Base-by-base conservation (phyloP, 139 green algal species). In the Chlorella sp. region DNA sequence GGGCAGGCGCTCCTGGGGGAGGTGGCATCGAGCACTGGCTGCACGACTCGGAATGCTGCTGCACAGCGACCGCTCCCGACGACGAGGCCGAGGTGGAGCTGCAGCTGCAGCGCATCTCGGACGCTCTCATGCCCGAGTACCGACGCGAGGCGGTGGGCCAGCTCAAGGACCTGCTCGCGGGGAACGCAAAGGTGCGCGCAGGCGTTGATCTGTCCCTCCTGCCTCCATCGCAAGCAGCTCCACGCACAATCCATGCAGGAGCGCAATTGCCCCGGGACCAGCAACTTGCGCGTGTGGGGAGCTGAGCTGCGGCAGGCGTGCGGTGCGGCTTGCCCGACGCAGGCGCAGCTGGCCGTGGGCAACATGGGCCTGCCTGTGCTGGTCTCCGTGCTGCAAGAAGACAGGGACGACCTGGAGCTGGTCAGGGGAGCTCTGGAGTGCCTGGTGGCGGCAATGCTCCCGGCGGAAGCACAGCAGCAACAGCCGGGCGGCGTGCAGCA, bases 361-460 rank as follows among this genome's bases (percentile, higher is more conserved):
- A 63, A 65, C 32, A 90, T 91, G 76, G 92, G 91, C 20, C 62
- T 96, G 24, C 88, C 90, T 0, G 77, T 92, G 30, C 74, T 96
- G 22, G 75, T 88, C 17, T 69, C 70, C 2, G 80, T 92, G 34
- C 71, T 97, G 65, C 67, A 72, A 10, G 90, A 94, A 17, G 91
- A 96, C 62, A 62, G 87, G 1, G 84, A 93, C 31, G 93, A 98
- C 49, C 14, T 86, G 31, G 88, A 95, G 62, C 83, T 97, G 64
- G 31, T 96, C 51, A 85, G 86, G 5, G 78, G 79, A 2, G 88
- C 86, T 2, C 78, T 98, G 42, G 94, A 98, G 75, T 86, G 85
- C 49, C 77, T 98, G 66, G 70, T 90, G 29, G 65, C 85, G 20
- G 74, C 74, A 49, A 83, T 77, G 72, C 42, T 55, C 10, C 42